Base-by-base conservation (phyloP, 108 stramenopile species). In the Hondaea fermentalgiana region DNA sequence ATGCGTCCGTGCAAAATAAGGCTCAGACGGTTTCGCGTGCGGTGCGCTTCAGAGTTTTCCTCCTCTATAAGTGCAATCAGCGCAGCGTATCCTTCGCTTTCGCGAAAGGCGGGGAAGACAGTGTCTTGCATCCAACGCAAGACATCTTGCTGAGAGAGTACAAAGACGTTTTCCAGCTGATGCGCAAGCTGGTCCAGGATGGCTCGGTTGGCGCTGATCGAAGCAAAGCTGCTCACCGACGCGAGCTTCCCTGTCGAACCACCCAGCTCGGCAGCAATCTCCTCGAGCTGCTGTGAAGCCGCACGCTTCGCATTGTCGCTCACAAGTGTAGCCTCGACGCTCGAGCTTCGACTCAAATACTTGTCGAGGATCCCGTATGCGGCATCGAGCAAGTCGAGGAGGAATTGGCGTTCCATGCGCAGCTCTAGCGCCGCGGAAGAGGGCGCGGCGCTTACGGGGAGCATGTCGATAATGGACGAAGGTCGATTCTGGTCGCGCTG, bases 211-310 rank as follows among this genome's bases (percentile, higher is more conserved):
- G 76, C n/a, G 25, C 76, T 53, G 76, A 83, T 83, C 6, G 76
- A 83, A 6, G 76, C 76, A 83, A 83, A 83, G 76, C 76, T 53
- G 51, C 76, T 83, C 10, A 83, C 51, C 45, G 76, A 83, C 43
- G 76, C 76, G 49, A 83, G 76, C 28, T 83, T 83, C 16, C 76
- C 76, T 8, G 49, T 83, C 10, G 49, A 47, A 6, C 51, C 76
- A 23, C 76, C 76, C 2, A 83, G 76, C 76, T 83, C 76, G 51
- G 45, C n/a, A 16, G 49, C n/a, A 12, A 83, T 83, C 51, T 83
- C 51, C 51, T 83, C 76, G 25, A 83, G 76, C 76, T 83, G 49
- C 51, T 83, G 76, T 25, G 76, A 21, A 12, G 51, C 76, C n/a
- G 51, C 45, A 12, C 45, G 76, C 51, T 53, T 83, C 6, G 51